Base-by-base conservation (phyloP, 805 yeast species). In the Soucietia sequanensis region DNA sequence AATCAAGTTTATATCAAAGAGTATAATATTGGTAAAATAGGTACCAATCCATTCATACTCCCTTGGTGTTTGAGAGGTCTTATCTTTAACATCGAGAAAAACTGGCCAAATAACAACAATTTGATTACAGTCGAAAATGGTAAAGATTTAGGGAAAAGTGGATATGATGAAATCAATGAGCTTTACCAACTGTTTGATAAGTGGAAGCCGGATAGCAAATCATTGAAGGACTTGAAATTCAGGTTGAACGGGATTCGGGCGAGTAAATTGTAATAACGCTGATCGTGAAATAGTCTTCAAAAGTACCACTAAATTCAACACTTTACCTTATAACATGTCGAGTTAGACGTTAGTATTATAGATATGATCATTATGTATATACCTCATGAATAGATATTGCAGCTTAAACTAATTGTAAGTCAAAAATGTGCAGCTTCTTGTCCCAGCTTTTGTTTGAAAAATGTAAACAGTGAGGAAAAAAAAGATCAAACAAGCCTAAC, bases 51-150 rank as follows among this genome's bases (percentile, higher is more conserved):
- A 0, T 91, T 76, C 51, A 79, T 84, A 39, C 62, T 91, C 24
- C 98, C 98, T 1, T 91, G 97, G 96, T 84, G 95, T 49, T 76
- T 89, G 63, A 65, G 96, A 28, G 96, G 96, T 0, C 63, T 91
- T 28, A 60, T 89, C 20, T 80, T 77, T 44, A 95, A 67, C 44
- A 72, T 81, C 0, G 74, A 71, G 38, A 68, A 57, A 42, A 72
- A 67, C 42, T 62, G 70, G 60, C 67, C 75, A 14, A 58, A 57
- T 31, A 80, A 80, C 9, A 64, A 66, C 35, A 60, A 59, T 27
- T 54, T 49, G 43, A 34, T 52, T 34, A 29, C 60, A 44, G 53
- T 54, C 47, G 50, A 47, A 44, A 66, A 37, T 43, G 69, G 51
- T 48, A 58, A 44, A 19, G 62, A 58, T 11, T 15, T 54, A 50